phyloP scores from a whole-genome alignment of 495 filamentous ascomycete genomes.

The Clavariopsis aquatica region DNA sequence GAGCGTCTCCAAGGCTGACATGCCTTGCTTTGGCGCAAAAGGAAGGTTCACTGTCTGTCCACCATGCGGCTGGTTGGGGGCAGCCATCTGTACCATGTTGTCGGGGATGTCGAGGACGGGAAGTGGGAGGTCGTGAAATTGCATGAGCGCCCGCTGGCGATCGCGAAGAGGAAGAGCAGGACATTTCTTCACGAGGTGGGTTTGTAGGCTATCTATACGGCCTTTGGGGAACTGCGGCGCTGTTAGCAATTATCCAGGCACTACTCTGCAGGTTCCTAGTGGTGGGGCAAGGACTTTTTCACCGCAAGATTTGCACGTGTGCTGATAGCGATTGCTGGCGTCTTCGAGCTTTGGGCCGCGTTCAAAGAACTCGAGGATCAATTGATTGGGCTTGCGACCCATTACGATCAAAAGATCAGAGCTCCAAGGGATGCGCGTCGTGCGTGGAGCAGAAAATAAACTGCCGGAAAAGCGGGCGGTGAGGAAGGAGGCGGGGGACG shows the following conservation, averaged over 20 bases:
- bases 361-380: conserved; percentile 82
- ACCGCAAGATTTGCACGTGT: conserved; percentile 82
- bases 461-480: not conserved
- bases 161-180: conserved; percentile 68
- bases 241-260: conserved; percentile 12
- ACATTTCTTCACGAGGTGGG: conserved; percentile 79
- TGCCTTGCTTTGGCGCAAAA: conserved; percentile 52
- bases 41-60: conserved; percentile 37
- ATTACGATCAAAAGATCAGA: conserved; percentile 49
- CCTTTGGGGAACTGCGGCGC: conserved; percentile 68
- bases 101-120: conserved; percentile 39
- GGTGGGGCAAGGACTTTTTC: conserved; percentile 53
- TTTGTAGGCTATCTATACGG: conserved; percentile 74
- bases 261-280: not conserved
- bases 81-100: conserved; percentile 12
- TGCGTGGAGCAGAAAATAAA: not conserved
- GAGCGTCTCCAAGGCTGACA: conserved; percentile 75
- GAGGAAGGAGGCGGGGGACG: not conserved
- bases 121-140: conserved; percentile 52
- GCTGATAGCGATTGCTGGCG: conserved; percentile 81
- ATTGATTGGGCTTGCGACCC: conserved; percentile 77
- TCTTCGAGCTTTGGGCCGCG: conserved; percentile 79
- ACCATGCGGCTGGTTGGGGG: conserved; percentile 6
- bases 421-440: not conserved
- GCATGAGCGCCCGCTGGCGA: conserved; percentile 64